A percentile compares a stretch with the other conserved stretches of the same genome.
Conservation (phyloP, 441 rosid species). For the Corymbia calophylla region DNA sequence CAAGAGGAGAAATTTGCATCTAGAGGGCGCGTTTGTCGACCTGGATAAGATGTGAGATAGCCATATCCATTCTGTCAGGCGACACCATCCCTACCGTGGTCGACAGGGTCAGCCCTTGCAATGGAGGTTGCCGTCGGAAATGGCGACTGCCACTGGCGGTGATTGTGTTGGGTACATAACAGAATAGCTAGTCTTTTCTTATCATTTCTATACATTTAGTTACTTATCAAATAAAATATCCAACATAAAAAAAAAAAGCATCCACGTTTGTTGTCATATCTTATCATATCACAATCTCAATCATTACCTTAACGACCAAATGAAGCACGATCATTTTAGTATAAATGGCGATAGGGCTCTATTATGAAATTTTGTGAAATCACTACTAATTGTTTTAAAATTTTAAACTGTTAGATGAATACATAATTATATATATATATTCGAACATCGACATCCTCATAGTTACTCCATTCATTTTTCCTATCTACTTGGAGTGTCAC, state of each 20-base stretch:
- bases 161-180: neutral
- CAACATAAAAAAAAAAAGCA: too few relatives aligned
- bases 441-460: neutral
- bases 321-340: accelerated
- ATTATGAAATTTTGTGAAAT: too few relatives aligned
- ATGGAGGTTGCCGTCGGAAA: neutral
- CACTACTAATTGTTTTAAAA: too few relatives aligned
- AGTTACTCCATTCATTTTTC: neutral
- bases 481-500: accelerated
- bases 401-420: too few relatives aligned
- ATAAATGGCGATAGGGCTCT: accelerated
- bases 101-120: neutral
- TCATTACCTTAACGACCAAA: accelerated
- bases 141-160: accelerated
- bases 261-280: too few relatives aligned
- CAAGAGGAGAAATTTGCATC: neutral
- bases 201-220: neutral
- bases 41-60: neutral
- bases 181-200: neutral
- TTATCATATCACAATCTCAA: accelerated
- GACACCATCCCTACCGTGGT: neutral
- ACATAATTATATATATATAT: too few relatives aligned
- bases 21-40: neutral
- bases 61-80: neutral
- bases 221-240: neutral